Conservation (phyloP, 768 basidiomycete genomes). For the Lactarius psammicola region DNA sequence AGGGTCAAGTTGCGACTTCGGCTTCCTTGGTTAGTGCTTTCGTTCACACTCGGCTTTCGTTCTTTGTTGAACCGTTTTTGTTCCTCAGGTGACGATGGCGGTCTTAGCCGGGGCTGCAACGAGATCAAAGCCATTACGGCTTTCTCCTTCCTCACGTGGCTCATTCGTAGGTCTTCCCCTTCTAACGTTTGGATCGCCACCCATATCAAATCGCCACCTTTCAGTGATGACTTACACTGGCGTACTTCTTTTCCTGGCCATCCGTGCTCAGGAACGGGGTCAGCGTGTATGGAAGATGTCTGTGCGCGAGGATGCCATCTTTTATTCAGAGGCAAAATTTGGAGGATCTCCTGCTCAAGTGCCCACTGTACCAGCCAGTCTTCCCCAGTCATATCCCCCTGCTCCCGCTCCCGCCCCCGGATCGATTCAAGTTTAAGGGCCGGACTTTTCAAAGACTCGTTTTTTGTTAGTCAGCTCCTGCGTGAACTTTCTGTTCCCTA, state of each 20-base stretch:
- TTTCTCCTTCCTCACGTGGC: slow-evolving; percentile 40
- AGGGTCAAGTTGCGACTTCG: slow-evolving; percentile 10
- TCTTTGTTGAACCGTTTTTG: neutral
- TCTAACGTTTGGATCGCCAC: neutral
- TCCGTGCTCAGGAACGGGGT: slow-evolving; percentile 35
- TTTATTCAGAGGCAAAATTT: neutral
- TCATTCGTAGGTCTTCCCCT: slow-evolving; percentile 33
- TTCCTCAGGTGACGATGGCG: neutral
- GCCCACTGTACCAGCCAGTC: neutral
- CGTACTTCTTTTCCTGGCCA: slow-evolving; percentile 32
- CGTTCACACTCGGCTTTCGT: neutral
- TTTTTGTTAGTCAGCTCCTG: neutral
- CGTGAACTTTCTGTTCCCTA: neutral
- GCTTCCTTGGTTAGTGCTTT: slow-evolving; percentile 10
- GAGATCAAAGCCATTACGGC: slow-evolving; percentile 37
- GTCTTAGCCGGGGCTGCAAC: slow-evolving; percentile 29
- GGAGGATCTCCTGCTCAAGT: neutral
- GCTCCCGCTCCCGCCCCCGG: neutral
- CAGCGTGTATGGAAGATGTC: slow-evolving; percentile 36
- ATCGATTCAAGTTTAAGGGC: neutral
- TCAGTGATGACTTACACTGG: slow-evolving; percentile 38
- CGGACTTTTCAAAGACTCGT: neutral
- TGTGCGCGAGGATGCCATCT: slow-evolving; percentile 35
- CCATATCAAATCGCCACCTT: slow-evolving; percentile 9
- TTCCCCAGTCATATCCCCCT: neutral